Conservation (phyloP, 768 basidiomycete species). For the Mycena galopus region DNA sequence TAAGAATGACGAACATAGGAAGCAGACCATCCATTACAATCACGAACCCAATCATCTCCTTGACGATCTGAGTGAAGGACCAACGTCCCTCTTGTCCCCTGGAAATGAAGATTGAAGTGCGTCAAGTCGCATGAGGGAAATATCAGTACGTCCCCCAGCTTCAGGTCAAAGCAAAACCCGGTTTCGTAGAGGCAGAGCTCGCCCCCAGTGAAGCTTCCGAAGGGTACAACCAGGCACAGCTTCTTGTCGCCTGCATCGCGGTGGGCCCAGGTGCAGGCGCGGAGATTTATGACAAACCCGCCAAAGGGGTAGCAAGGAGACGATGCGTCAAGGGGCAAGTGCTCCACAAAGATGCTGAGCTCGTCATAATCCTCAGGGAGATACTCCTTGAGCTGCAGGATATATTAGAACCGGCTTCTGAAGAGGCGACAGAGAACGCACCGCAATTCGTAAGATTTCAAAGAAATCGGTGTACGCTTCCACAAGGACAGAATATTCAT, state of each 20-base stretch:
- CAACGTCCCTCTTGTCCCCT: neutral
- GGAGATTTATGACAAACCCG: constrained; percentile 42
- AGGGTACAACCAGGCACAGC: constrained; percentile 42
- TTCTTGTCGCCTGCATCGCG: constrained; percentile 37
- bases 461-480: constrained; percentile 15
- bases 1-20: neutral
- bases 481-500: neutral
- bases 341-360: constrained; percentile 37
- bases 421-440: neutral
- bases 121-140: constrained; percentile 7
- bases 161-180: neutral
- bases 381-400: constrained; percentile 36
- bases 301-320: constrained; percentile 39
- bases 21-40: too few species aligned
- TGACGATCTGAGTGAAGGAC: constrained; percentile 3
- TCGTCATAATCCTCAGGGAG: constrained; percentile 40
- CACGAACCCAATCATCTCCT: neutral
- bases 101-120: constrained; percentile 2
- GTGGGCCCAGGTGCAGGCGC: constrained; percentile 41
- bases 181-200: constrained; percentile 10
- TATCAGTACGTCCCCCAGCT: neutral
- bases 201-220: constrained; percentile 9
- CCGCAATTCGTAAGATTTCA: constrained; percentile 1
- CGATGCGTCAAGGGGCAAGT: constrained; percentile 34
- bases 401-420: too few species aligned